Percentiles rank a stretch among this genome's conserved stretches.
Evolutionary conservation across 805 yeast species (phyloP).

Genomic region (Nakazawaea ambrosiae): DNA sequence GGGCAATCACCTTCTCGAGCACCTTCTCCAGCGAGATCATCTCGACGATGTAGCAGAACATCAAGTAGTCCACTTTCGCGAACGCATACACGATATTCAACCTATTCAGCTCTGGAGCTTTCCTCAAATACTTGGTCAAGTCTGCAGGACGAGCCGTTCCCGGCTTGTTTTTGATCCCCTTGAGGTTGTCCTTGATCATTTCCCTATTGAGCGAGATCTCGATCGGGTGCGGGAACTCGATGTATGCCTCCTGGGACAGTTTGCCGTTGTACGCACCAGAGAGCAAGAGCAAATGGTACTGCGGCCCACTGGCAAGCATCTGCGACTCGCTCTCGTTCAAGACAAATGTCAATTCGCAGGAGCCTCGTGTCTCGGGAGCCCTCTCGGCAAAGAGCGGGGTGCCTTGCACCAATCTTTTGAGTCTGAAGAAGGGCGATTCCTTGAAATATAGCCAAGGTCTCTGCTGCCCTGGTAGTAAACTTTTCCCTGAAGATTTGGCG

Average conservation of each 20-base stretch:
- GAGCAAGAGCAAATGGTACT: conserved; percentile 40
- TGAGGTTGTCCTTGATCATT: conserved; percentile 44
- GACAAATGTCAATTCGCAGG: conserved; percentile 33
- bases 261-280: conserved; percentile 37
- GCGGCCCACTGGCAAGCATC: conserved; percentile 23
- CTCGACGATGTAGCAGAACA: conserved; percentile 57
- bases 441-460: conserved; percentile 40
- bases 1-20: conserved; percentile 29
- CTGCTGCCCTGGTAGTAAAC: conserved; percentile 16
- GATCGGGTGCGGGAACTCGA: conserved; percentile 67
- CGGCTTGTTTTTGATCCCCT: conserved; percentile 68
- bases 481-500: not conserved
- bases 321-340: conserved; percentile 35
- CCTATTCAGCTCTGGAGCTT: conserved; percentile 28
- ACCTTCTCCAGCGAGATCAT: conserved; percentile 33
- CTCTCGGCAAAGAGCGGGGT: conserved; percentile 37
- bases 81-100: conserved; percentile 54
- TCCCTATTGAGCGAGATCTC: conserved; percentile 58
- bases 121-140: conserved; percentile 43
- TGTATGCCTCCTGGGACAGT: conserved; percentile 24
- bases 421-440: conserved; percentile 48
- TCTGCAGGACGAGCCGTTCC: conserved; percentile 85
- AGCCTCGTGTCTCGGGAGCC: conserved; percentile 39
- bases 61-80: conserved; percentile 40
- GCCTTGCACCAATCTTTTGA: conserved; percentile 38